Conservation (phyloP, 2,329 filamentous ascomycete species). For the Beauveria medogensis region DNA sequence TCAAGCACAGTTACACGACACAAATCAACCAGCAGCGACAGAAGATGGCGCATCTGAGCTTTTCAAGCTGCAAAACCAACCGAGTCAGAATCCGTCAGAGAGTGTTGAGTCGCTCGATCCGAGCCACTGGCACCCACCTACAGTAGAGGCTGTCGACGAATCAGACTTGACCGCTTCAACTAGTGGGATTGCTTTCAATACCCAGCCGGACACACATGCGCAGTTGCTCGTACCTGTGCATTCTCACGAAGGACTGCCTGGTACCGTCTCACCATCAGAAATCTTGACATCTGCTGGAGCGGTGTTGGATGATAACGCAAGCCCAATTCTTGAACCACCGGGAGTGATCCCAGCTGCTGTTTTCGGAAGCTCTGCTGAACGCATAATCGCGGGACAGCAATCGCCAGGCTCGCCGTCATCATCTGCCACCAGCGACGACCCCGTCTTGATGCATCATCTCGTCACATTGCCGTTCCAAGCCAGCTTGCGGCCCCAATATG, state of each 20-base stretch:
- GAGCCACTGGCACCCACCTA: slow-evolving; percentile 5
- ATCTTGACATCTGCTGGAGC: slow-evolving; percentile 7
- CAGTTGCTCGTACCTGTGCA: slow-evolving; percentile 1
- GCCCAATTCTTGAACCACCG: not conserved
- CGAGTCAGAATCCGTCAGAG: not conserved
- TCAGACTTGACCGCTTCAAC: not conserved
- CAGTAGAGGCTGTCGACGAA: not conserved
- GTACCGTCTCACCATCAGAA: slow-evolving; percentile 12
- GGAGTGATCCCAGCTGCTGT: slow-evolving; percentile 1
- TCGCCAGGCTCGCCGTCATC: slow-evolving; percentile 2
- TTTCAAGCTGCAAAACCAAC: not conserved
- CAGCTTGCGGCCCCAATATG: slow-evolving; percentile 43
- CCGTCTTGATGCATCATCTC: slow-evolving; percentile 31
- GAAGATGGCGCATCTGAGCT: not conserved
- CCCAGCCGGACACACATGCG: not conserved
- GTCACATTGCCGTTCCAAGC: slow-evolving; percentile 51
- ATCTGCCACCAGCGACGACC: slow-evolving; percentile 13
- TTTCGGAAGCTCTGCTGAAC: slow-evolving; percentile 6
- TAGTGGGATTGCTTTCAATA: slow-evolving; percentile 1
- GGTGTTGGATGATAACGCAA: not conserved
- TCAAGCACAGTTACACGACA: not conserved
- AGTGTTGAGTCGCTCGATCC: not conserved
- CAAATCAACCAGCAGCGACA: not conserved
- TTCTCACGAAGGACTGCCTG: not conserved
- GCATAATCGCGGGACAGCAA: slow-evolving; percentile 5